Conservation (phyloP, 2,329 filamentous ascomycete genomes). For the Kalaharituber pfeilii region DNA sequence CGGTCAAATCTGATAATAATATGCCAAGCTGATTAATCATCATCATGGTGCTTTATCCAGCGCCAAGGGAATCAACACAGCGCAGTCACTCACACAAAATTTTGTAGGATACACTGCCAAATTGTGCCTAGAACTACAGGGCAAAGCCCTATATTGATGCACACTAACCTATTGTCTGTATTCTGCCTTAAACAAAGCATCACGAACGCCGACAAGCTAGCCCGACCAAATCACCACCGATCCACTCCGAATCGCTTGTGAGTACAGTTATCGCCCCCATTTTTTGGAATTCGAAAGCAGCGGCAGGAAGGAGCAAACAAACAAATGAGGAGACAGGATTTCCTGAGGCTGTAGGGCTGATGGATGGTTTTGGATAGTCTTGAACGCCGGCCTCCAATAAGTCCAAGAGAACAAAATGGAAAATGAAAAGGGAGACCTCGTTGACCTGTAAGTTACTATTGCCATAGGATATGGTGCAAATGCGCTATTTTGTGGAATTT, state of each 20-base stretch:
- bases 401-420: constrained; percentile 58
- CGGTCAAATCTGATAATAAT: not conserved
- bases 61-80: not conserved
- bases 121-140: not conserved
- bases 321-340: not conserved
- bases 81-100: not conserved
- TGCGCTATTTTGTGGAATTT: constrained; percentile 10
- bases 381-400: constrained; percentile 25
- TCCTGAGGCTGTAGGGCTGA: too few species aligned
- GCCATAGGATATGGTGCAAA: constrained; percentile 5
- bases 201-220: not conserved
- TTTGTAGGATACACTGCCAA: not conserved
- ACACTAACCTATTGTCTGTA: not conserved
- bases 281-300: not conserved
- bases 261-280: not conserved
- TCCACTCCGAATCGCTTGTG: not conserved
- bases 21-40: too few species aligned
- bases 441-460: constrained; percentile 66
- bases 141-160: not conserved
- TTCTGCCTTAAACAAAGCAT: not conserved
- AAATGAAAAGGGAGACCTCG: constrained; percentile 99
- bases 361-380: constrained; percentile 3
- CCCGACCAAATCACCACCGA: not conserved
- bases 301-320: too few species aligned
- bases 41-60: too few species aligned